Base-by-base conservation (phyloP, 2,329 filamentous ascomycete species). In the Penicillium sp. region DNA sequence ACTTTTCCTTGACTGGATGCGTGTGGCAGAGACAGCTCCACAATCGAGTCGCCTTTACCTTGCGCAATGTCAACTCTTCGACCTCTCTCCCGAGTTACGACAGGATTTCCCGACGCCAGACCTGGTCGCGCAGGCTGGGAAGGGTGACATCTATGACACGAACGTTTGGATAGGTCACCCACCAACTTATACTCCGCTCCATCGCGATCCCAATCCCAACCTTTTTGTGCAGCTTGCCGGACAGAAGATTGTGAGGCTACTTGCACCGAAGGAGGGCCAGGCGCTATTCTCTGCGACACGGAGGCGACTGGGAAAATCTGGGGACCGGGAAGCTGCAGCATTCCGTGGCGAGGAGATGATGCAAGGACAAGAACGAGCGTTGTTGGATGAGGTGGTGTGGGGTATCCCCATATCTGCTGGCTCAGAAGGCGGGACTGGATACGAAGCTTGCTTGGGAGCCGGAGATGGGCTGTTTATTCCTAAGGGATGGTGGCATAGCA, bases 171-270 rank as follows among this genome's bases (percentile, higher is more conserved):
- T 97, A 9, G 93, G 93, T 1, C 73, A 84, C 10, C 81, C 88
- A 26, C 88, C 88, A 0, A 96, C 90, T 0, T 89, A 88, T 54
- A 96, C 93, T 1, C 89, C 93, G 3, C 72, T 95, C 3, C 93
- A 98, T 65, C 80, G 86, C 39, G 93, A 98, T 57, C 93, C 93
- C 0, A 97, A 97, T 56, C 88, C 88, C 0, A 98, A 98, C 59
- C 57, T 96, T 0, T 95, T 97, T 61, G 80, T 87, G 31, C 93
- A 98, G 65, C 65, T 97, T 9, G 80, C 79, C 11, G 81, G 87
- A 3, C 65, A 60, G 36, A 98, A 98, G 65, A 62, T 70, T 0
- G 72, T 96, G 11, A 76, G 89, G n/a, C 61, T 96, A 9, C 73
- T 91, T 42, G 68, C 74, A 4, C 88, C 89, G 0, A 58, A 65